Evolutionary conservation across 768 basidiomycete genomes (phyloP).

Genomic region (Hortiboletus flavorubellus): DNA sequence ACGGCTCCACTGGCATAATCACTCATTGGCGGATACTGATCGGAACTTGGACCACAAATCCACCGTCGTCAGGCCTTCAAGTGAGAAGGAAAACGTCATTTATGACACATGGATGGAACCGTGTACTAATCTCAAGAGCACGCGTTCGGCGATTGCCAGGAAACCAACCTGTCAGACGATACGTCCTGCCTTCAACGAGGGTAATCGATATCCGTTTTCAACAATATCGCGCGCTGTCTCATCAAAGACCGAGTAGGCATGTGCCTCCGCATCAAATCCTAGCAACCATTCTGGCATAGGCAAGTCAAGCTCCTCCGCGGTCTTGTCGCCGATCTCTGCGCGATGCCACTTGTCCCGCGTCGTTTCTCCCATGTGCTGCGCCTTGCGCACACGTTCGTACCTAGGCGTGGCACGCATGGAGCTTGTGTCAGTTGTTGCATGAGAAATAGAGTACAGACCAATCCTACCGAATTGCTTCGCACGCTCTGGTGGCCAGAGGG

Average conservation of each 20-base stretch:
- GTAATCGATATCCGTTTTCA: slow-evolving; percentile 24
- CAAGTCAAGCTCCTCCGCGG: slow-evolving; percentile 10
- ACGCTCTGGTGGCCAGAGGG: slow-evolving; percentile 8
- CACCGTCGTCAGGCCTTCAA: neutral
- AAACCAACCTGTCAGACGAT: slow-evolving; percentile 1
- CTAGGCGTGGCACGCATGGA: slow-evolving; percentile 1
- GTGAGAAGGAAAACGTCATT: slow-evolving; percentile 14
- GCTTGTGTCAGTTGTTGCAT: neutral
- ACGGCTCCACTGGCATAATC: slow-evolving; percentile 2
- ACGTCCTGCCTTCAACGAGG: slow-evolving; percentile 9
- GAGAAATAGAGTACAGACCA: neutral
- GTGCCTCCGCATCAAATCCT: slow-evolving; percentile 26
- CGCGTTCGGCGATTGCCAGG: slow-evolving; percentile 11
- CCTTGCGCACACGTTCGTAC: slow-evolving; percentile 23
- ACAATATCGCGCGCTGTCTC: slow-evolving; percentile 18
- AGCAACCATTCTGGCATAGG: slow-evolving; percentile 30
- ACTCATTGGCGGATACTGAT: slow-evolving; percentile 24
- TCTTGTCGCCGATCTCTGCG: slow-evolving; percentile 14
- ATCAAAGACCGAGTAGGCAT: slow-evolving; percentile 22
- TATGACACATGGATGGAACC: slow-evolving; percentile 8
- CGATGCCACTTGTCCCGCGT: slow-evolving; percentile 25
- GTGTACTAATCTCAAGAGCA: slow-evolving; percentile 3
- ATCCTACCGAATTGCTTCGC: slow-evolving; percentile 14
- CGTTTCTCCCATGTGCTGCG: slow-evolving; percentile 24
- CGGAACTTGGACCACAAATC: slow-evolving; percentile 15